Conservation (phyloP, 2,329 filamentous ascomycete genomes). For the Aspergillus cejpii region DNA sequence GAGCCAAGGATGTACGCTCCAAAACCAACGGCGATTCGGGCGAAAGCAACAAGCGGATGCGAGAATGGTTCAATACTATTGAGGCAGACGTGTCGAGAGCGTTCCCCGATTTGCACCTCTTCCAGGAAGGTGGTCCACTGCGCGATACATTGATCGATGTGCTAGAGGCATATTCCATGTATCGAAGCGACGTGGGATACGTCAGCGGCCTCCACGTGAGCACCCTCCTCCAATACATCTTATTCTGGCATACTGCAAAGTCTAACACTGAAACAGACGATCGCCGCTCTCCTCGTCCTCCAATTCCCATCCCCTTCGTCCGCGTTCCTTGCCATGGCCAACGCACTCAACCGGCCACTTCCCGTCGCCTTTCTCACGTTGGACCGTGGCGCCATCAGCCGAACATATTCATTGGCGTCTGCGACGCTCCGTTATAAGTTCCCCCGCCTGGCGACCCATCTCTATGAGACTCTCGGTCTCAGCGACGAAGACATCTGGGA, state of each 20-base stretch:
- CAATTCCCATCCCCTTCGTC: conserved; percentile 48
- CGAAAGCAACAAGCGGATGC: conserved; percentile 41
- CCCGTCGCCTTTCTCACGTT: conserved; percentile 56
- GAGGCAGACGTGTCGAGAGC: conserved; percentile 48
- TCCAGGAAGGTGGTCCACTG: conserved; percentile 49
- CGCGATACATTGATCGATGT: conserved; percentile 53
- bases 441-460: conserved; percentile 49
- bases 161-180: conserved; percentile 57
- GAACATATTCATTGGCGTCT: conserved; percentile 51
- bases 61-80: conserved; percentile 50
- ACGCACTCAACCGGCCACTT: conserved; percentile 55
- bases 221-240: conserved; percentile 2
- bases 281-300: conserved; percentile 53
- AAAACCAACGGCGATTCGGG: conserved; percentile 38
- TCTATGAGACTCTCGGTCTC: conserved; percentile 39
- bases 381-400: conserved; percentile 50
- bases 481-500: conserved; percentile 45
- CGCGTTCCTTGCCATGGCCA: conserved; percentile 55
- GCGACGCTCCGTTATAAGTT: conserved; percentile 54
- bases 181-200: conserved; percentile 57
- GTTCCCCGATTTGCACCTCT: conserved; percentile 55
- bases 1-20: conserved; percentile 47
- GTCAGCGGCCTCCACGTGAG: conserved; percentile 52
- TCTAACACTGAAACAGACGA: conserved; percentile 31
- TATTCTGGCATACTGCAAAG: not conserved